A percentile compares a stretch with the other conserved stretches of the same genome.
phyloP scores from a whole-genome alignment of 352 stramenopile species.

The Phytophthora fragariae region DNA sequence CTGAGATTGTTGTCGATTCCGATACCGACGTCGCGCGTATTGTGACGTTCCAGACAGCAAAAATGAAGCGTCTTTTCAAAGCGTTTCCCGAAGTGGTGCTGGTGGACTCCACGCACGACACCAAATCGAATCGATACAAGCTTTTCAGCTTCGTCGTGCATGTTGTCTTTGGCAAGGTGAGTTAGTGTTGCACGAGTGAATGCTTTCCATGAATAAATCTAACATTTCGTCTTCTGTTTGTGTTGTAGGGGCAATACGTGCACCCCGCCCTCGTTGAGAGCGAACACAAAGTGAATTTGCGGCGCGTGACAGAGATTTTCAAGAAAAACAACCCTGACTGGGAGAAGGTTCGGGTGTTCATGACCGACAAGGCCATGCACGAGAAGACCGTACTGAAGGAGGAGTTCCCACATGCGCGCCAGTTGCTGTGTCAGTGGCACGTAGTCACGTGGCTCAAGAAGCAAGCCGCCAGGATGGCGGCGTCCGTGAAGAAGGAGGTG shows the following conservation, averaged over 20 bases:
- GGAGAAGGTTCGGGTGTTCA: not conserved
- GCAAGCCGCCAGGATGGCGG: not conserved
- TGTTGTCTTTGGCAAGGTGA: no score
- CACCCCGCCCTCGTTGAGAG: conserved; percentile 19
- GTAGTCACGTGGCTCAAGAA: not conserved
- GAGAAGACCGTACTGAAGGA: conserved; percentile 6
- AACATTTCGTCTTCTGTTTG: not conserved
- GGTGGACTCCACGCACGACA: no score
- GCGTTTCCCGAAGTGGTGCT: no score
- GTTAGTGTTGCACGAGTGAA: no score
- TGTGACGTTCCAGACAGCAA: no score
- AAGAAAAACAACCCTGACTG: conserved; percentile 12
- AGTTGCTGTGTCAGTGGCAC: not conserved
- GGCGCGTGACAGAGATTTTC: not conserved
- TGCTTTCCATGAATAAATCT: no score
- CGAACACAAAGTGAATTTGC: conserved; percentile 17
- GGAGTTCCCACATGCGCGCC: not conserved
- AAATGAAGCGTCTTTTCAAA: no score
- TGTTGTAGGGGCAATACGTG: conserved; percentile 18
- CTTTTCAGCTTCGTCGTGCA: no score
- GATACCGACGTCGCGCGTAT: no score
- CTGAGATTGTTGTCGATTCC: no score
- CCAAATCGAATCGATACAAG: no score
- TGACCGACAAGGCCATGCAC: conserved; percentile 16
- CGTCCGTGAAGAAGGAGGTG: not conserved